phyloP scores from a whole-genome alignment of 257 asterid genomes.

The Primulina tabacum region DNA sequence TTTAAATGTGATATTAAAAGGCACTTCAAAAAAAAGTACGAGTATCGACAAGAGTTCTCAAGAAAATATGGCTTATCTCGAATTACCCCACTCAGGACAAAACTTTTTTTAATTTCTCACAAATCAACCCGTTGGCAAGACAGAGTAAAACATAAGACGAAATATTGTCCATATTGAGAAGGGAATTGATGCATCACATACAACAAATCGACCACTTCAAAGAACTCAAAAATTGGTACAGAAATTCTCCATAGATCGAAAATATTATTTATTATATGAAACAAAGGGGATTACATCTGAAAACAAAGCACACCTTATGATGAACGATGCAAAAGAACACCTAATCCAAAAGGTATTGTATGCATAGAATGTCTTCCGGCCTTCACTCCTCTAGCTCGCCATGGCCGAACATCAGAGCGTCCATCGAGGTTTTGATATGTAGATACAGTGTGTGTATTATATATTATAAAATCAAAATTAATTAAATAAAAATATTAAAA shows the following conservation, averaged over 20 bases:
- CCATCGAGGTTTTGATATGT: too few species aligned
- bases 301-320: constrained; percentile 6
- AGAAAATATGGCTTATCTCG: too few species aligned
- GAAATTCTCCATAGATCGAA: background rate
- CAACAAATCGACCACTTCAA: background rate
- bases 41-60: too few species aligned
- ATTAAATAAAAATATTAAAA: too few species aligned
- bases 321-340: background rate
- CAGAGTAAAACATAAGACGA: background rate
- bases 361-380: background rate
- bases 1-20: too few species aligned
- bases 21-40: too few species aligned
- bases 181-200: background rate
- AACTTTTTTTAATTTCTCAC: background rate
- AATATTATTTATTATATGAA: background rate
- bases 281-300: background rate
- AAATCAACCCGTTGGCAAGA: background rate
- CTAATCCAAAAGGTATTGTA: background rate
- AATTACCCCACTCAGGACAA: too few species aligned
- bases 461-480: too few species aligned
- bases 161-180: background rate
- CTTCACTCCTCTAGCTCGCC: background rate
- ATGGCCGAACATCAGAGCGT: too few species aligned
- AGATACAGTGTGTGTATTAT: too few species aligned
- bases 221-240: too few species aligned